phyloP scores from a whole-genome alignment of 1,139 yeast species.

The Nadsonia starkeyi-henricii region DNA sequence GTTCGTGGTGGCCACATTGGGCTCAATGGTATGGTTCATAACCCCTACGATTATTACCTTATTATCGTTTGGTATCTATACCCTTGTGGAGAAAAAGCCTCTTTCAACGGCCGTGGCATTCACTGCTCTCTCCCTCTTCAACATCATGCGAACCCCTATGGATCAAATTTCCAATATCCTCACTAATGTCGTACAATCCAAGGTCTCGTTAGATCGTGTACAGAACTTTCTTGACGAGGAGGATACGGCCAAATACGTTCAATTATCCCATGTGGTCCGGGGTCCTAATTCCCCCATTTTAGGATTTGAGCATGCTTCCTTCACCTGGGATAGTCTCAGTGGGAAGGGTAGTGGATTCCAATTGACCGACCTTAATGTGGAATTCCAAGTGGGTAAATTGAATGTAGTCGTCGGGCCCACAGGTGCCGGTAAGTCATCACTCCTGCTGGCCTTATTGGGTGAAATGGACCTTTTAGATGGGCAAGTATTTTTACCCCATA shows the following conservation, averaged over 20 bases:
- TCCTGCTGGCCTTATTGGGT: constrained; percentile 79
- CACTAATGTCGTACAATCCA: constrained; percentile 79
- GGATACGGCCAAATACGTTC: constrained; percentile 47
- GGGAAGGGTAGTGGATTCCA: constrained; percentile 44
- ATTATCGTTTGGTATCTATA: constrained; percentile 65
- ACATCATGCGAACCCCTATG: constrained; percentile 69
- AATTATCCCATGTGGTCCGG: constrained; percentile 31
- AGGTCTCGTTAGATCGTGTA: constrained; percentile 81
- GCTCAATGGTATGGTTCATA: constrained; percentile 39
- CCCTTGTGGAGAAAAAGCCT: constrained; percentile 49
- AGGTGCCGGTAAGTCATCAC: constrained; percentile 88
- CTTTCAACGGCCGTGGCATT: constrained; percentile 91
- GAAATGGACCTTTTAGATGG: constrained; percentile 77
- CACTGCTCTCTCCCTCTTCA: constrained; percentile 76
- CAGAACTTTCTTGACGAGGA: constrained; percentile 42
- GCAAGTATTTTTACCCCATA: constrained; percentile 64
- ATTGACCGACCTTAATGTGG: constrained; percentile 55
- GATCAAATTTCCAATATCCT: constrained; percentile 85
- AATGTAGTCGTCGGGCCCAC: constrained; percentile 87
- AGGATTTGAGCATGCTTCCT: constrained; percentile 74
- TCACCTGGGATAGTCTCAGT: constrained; percentile 58
- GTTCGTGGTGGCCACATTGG: constrained; percentile 1
- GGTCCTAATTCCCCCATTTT: constrained; percentile 48
- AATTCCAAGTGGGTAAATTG: constrained; percentile 58
- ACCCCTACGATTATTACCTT: constrained; percentile 63